Evolutionary conservation across 192 early-diverging fungal species (phyloP), one percentile per base, ranked within the genome.

Genomic region (Spizellomyces punctatus): DNA sequence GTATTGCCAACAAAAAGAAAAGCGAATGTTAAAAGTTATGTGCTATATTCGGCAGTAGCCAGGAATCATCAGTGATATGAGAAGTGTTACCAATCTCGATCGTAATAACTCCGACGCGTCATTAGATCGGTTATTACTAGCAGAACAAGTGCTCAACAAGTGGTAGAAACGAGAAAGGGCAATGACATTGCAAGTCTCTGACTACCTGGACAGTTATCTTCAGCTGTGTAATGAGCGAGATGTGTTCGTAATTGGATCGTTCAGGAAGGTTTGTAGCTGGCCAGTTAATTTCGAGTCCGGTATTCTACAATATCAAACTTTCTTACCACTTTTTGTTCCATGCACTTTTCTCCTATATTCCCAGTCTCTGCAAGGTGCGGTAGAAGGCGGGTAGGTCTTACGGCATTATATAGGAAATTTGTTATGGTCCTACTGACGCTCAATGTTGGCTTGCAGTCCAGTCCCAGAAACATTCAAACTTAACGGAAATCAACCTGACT

Each of bases 381-480:
- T 74, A 5, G 71, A 75, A 19, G 72, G 60, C 22, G 72, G 72
- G 74, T 75, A 67, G 14, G 41, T 36, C 27, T 36, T 36, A 36
- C 27, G 1, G 27, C 27, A 45, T 44, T 46, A 69, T n/a, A 67
- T 19, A 65, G 27, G 27, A 36, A 36, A 36, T 36, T 36, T 36
- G 27, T 36, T 36, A 36, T 3, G 1, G 5, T 6, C 27, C 63
- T 21, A 44, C 63, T 16, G 27, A 36, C 3, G 27, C 27, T 36
- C 27, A 0, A 36, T 36, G 1, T 0, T 36, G 27, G 27, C 27
- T 68, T 2, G 14, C 61, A 81, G 79, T 42, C 14, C 45, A 6
- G 49, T 80, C 36, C 82, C 82, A 5, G 72, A 73, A 41, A 42
- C 48, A 9, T 73, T 83, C 21, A 42, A 62, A 14, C 66, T 83